Evolutionary conservation across 352 stramenopile species (phyloP).

Genomic region (Globisporangium solare): DNA sequence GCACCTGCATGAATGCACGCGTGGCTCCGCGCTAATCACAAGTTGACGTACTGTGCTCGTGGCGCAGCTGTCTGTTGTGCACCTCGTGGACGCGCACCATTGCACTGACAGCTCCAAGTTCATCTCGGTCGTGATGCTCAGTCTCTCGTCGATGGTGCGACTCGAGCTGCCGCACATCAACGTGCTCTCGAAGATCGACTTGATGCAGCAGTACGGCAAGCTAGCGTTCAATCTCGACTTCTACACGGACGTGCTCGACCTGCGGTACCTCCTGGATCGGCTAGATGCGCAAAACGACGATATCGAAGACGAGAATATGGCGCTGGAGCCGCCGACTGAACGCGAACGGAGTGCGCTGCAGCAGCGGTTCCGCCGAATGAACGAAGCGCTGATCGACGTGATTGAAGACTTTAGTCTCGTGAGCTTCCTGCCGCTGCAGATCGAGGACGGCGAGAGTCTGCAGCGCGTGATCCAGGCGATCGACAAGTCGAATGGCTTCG

Average conservation of each 20-base stretch:
- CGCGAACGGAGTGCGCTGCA: conserved; percentile 32
- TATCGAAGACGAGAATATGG: conserved; percentile 33
- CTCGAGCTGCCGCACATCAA: conserved; percentile 98
- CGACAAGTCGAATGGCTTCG: conserved; percentile 82
- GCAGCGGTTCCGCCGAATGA: conserved; percentile 74
- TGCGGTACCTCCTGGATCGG: conserved; percentile 77
- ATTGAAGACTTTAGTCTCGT: conserved; percentile 87
- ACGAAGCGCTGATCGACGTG: conserved; percentile 79
- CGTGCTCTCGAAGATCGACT: conserved; percentile 98
- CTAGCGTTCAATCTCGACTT: conserved; percentile 88
- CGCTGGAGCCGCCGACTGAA: conserved; percentile 23
- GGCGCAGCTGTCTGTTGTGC: conserved; percentile 85
- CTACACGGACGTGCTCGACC: conserved; percentile 84
- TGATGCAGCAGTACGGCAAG: conserved; percentile 92
- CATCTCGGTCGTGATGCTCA: conserved; percentile 95
- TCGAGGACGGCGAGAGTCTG: conserved; percentile 64
- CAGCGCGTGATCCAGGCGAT: conserved; percentile 66
- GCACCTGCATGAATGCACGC: conserved; percentile 13
- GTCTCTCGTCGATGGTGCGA: conserved; percentile 96
- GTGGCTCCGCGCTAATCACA: conserved; percentile 6
- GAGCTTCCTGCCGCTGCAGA: conserved; percentile 77
- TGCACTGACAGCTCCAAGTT: conserved; percentile 96
- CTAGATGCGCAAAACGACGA: conserved; percentile 64
- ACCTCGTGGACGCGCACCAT: conserved; percentile 93
- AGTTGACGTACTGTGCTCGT: not conserved